Base-by-base conservation (phyloP, 1,139 yeast genomes). In the Blastobotrys apis region DNA sequence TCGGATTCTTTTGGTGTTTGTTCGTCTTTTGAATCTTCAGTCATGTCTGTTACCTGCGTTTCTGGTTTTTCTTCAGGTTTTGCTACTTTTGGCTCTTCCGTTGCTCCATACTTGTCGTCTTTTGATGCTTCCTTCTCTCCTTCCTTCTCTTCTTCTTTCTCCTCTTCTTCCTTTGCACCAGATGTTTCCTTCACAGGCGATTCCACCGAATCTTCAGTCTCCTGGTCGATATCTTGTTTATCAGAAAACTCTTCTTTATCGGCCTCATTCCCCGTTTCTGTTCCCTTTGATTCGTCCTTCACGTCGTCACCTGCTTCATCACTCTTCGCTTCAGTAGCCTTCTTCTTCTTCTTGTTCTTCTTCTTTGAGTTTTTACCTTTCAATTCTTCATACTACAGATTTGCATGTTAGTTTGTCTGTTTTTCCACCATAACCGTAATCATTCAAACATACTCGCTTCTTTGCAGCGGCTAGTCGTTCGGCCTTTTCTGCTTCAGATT, bases 391-490 rank as follows among this genome's bases (percentile, higher is more conserved):
- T 73, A 77, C 68, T 67, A 47, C 9, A 5, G 4, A 5, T 16
- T 41, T 41, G 33, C n/a, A n/a, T 42, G 45, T 41, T 33, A 17
- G 21, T 15, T 16, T 17, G 10, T 12, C n/a, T 33, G 3, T 33
- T 33, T 12, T n/a, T 13, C 17, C 10, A 2, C 27, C n/a, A 35
- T 6, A 15, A 9, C 42, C 8, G 10, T 19, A 3, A 23, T 5
- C 15, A 20, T 4, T 20, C 10, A 19, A 20, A 45, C 57, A n/a
- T 50, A 64, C 71, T 59, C 76, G 74, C 65, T 78, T 78, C 56
- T 79, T 72, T 12, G 86, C 86, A 1, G 79, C 79, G 49, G 79
- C 84, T 41, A 81, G 66, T 60, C 78, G 72, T 55, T 77, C 81
- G 47, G 77, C 80, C 51, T 77, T 75, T 31, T 63, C 52, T 32